A percentile compares a stretch with the other conserved stretches of the same genome.
These are phyloP conservation scores for Saprolegnia parasitica DNA, from an alignment of 352 stramenopile species.

Conservation along the genomic window DNA sequence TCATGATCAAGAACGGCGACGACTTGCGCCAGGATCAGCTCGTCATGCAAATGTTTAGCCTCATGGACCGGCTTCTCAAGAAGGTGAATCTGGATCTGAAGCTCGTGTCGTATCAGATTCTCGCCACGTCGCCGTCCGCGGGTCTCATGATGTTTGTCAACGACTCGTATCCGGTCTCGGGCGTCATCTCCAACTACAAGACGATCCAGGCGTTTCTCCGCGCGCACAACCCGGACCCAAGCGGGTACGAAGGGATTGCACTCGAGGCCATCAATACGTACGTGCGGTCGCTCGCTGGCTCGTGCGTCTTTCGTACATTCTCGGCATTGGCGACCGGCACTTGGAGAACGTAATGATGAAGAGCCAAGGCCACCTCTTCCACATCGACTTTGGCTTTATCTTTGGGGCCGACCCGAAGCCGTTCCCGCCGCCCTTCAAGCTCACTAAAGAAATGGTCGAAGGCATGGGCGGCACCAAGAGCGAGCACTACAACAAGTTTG, in stretches of 20 bases:
- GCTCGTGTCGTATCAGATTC: conserved; percentile 94
- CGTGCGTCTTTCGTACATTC: conserved; percentile 99
- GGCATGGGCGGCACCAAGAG: conserved; percentile 91
- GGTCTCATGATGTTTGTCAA: conserved; percentile 98
- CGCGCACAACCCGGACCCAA: conserved; percentile 81
- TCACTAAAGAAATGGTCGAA: conserved; percentile 97
- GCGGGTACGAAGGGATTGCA: conserved; percentile 81
- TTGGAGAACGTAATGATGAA: conserved; percentile 99
- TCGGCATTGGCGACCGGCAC: conserved; percentile 99
- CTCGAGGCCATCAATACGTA: conserved; percentile 94
- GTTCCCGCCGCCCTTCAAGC: conserved; percentile 96
- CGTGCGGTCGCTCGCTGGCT: conserved; percentile 96
- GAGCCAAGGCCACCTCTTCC: conserved; percentile 95
- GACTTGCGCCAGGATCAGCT: conserved; percentile 99
- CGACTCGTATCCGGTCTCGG: conserved; percentile 93
- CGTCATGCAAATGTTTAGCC: conserved; percentile 99
- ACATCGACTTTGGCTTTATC: conserved; percentile 99
- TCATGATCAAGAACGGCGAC: conserved; percentile 99
- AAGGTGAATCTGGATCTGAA: conserved; percentile 97
- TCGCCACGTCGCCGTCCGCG: conserved; percentile 83
- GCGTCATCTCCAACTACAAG: conserved; percentile 92
- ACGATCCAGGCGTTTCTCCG: conserved; percentile 87
- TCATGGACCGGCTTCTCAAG: conserved; percentile 99
- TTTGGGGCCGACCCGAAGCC: conserved; percentile 99
- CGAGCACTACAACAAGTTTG: conserved; percentile 91